Percentiles rank a stretch among this genome's conserved stretches.
These are phyloP conservation scores for Pleurostoma richardsiae DNA, from an alignment of 2,329 filamentous ascomycete species.

Conservation along the genomic window DNA sequence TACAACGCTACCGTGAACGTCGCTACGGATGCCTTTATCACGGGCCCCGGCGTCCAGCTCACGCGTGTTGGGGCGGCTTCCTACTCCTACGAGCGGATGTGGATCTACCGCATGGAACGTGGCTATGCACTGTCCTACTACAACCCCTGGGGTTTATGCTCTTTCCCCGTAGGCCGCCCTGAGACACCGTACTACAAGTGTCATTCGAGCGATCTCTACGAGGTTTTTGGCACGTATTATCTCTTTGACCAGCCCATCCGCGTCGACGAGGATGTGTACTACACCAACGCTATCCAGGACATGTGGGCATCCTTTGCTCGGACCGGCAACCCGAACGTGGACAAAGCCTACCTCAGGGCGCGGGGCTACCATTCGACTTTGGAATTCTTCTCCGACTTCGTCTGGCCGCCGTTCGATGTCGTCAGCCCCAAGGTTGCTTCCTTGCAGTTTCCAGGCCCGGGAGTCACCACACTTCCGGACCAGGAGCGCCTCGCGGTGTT, in stretches of 20 bases:
- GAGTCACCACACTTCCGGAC: no score
- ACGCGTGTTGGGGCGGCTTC: constrained; percentile 14
- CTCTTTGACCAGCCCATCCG: not conserved
- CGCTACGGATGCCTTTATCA: constrained; percentile 44
- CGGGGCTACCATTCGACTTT: no score
- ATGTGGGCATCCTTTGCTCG: not conserved
- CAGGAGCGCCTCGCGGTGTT: no score
- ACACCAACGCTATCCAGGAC: not conserved
- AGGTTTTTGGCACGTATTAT: not conserved
- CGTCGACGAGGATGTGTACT: not conserved
- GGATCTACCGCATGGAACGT: constrained; percentile 46
- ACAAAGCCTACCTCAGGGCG: no score
- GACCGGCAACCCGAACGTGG: not conserved
- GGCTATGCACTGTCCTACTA: no score
- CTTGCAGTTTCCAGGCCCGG: no score
- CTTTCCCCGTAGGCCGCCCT: not conserved
- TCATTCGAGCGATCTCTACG: not conserved
- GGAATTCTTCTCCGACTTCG: no score
- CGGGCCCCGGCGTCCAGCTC: constrained; percentile 35
- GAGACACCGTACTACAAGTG: not conserved
- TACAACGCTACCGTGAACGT: constrained; percentile 58
- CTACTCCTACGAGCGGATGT: constrained; percentile 57
- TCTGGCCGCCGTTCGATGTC: no score
- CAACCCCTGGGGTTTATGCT: not conserved
- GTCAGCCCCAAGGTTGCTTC: no score